Evolutionary conservation across 2,329 filamentous ascomycete species (phyloP), one percentile per base, ranked within the genome.

Genomic region (Endoconidiophora laricicola): DNA sequence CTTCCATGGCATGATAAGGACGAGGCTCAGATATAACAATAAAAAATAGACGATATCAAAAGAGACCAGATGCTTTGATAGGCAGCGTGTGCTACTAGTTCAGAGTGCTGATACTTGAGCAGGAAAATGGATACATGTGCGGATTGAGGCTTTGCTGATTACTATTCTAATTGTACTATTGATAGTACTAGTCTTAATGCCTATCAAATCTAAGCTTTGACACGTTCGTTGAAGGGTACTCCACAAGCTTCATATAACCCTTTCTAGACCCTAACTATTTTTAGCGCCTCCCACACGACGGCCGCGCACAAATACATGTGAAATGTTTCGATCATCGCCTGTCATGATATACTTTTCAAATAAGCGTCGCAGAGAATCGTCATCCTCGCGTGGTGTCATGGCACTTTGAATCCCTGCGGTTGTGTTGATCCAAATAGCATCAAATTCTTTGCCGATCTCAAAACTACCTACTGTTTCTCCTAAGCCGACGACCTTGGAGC

Each of bases 321-420:
- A 57, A 47, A 80, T 75, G 55, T 80, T 80, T 3, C 78, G 65
- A 57, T 81, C 78, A 58, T 81, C 77, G 0, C 74, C 77, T 2
- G 76, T 79, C 74, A 80, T 79, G 26, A 81, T 56, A 53, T 78
- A 81, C 63, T 80, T 81, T 50, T 80, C 74, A 52, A 79, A 73
- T 16, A 77, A 62, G 0, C 62, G 69, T 44, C 60, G 58, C 0
- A 63, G 39, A 0, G 61, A 61, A 46, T 80, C 76, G 0, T 61
- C 62, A 0, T 72, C 68, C 54, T 78, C 71, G 1, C 73, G 57
- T 9, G 72, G 69, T 0, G 74, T 69, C 65, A 74, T 77, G 2
- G 72, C 61, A 0, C 70, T 69, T 14, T 38, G 54, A 2, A 56
- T 52, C 2, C 54, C 55, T 2, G 56, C 50, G 18, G 57, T 56